Conservation (phyloP, 352 stramenopile species). For the Phytopythium cucurbitacearum region DNA sequence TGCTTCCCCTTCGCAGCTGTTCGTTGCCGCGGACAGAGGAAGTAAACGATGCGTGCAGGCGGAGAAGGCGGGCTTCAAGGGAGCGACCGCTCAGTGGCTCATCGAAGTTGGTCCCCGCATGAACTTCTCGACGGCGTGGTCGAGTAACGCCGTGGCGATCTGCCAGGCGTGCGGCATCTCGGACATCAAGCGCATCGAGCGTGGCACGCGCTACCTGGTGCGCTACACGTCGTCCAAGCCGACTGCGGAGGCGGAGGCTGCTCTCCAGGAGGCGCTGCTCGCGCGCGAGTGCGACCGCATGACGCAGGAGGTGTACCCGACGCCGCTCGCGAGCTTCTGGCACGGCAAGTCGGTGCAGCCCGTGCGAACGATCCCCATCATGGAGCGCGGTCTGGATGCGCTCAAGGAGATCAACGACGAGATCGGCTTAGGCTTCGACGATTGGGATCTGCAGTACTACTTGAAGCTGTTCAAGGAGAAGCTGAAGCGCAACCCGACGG, state of each 20-base stretch:
- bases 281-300: slow-evolving; percentile 91
- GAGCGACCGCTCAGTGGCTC: slow-evolving; percentile 46
- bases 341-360: slow-evolving; percentile 73
- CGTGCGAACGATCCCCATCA: slow-evolving; percentile 92
- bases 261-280: slow-evolving; percentile 57
- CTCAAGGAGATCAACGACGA: slow-evolving; percentile 95
- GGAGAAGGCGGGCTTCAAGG: slow-evolving; percentile 6
- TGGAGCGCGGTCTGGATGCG: slow-evolving; percentile 91
- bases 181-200: slow-evolving; percentile 92
- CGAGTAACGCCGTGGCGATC: slow-evolving; percentile 97
- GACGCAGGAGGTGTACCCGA: slow-evolving; percentile 96
- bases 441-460: slow-evolving; percentile 99
- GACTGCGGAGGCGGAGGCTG: slow-evolving; percentile 27
- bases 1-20: not conserved
- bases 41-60: not conserved
- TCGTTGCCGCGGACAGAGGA: not conserved
- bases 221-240: slow-evolving; percentile 35
- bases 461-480: slow-evolving; percentile 96
- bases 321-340: slow-evolving; percentile 90
- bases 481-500: slow-evolving; percentile 95
- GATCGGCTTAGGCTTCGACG: slow-evolving; percentile 97
- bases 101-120: slow-evolving; percentile 97
- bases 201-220: slow-evolving; percentile 90
- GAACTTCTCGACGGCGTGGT: slow-evolving; percentile 98
- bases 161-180: slow-evolving; percentile 92